Percentiles rank a stretch among this genome's conserved stretches.
These are phyloP conservation scores for Phialophora verrucosa DNA, from an alignment of 2,329 filamentous ascomycete genomes.

Conservation along the genomic window DNA sequence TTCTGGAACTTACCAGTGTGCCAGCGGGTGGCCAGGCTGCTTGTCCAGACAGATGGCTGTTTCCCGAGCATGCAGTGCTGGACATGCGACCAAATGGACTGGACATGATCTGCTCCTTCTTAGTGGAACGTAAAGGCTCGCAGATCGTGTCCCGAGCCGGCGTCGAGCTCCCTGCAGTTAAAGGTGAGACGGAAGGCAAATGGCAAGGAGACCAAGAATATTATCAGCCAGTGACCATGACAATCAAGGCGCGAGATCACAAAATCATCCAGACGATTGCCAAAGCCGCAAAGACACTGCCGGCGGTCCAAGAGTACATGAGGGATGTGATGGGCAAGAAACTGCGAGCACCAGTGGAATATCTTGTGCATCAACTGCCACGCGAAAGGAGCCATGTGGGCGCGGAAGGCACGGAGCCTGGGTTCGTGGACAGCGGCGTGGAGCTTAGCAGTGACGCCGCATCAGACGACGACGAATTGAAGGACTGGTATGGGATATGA, in stretches of 20 bases:
- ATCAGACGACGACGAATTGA: slow-evolving; percentile 40
- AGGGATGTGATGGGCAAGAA: slow-evolving; percentile 63
- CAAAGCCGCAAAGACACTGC: slow-evolving; percentile 60
- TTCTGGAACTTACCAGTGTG: slow-evolving; percentile 51
- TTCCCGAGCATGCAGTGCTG: slow-evolving; percentile 56
- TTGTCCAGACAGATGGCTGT: slow-evolving; percentile 55
- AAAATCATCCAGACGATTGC: slow-evolving; percentile 61
- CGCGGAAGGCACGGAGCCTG: slow-evolving; percentile 22
- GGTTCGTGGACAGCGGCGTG: slow-evolving; percentile 39
- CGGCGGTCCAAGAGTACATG: slow-evolving; percentile 62
- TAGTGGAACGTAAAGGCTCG: slow-evolving; percentile 50
- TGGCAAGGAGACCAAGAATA: slow-evolving; percentile 53
- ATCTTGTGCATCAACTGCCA: slow-evolving; percentile 63
- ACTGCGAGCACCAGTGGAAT: slow-evolving; percentile 60
- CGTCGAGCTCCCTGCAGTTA: slow-evolving; percentile 13
- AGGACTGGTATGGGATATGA: slow-evolving; percentile 36
- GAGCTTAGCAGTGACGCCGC: slow-evolving; percentile 35
- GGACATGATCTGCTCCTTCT: slow-evolving; percentile 54
- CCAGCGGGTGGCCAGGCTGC: slow-evolving; percentile 49
- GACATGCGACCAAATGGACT: slow-evolving; percentile 47
- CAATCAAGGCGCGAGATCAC: slow-evolving; percentile 59
- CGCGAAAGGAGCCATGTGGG: slow-evolving; percentile 42
- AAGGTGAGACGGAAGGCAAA: slow-evolving; percentile 42
- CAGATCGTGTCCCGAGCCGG: slow-evolving; percentile 29
- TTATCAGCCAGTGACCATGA: slow-evolving; percentile 62